phyloP scores from a whole-genome alignment of 768 basidiomycete species.

The Suillus spraguei region DNA sequence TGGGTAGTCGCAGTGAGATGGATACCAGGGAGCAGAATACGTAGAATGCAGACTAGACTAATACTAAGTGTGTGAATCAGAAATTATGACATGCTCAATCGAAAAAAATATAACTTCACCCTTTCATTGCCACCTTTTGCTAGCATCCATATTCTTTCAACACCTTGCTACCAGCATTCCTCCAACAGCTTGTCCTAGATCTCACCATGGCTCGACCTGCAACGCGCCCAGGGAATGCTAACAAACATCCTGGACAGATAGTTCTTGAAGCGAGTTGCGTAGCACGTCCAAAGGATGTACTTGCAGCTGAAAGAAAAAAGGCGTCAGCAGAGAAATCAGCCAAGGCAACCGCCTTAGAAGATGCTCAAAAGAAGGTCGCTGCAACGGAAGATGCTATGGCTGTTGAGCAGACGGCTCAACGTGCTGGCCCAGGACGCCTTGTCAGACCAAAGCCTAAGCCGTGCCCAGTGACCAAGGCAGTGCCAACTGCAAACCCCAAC shows the following conservation, averaged over 20 bases:
- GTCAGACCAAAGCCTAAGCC: slow-evolving; percentile 7
- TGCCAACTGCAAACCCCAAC: neutral
- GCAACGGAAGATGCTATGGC: neutral
- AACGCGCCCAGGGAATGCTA: neutral
- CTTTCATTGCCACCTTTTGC: neutral
- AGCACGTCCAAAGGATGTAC: neutral
- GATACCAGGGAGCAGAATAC: neutral
- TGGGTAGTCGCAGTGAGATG: neutral
- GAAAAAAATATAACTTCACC: neutral
- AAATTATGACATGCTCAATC: neutral
- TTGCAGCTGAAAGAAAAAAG: neutral
- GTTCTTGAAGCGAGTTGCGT: neutral
- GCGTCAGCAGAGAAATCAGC: neutral
- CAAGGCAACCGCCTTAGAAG: neutral
- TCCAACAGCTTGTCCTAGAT: neutral
- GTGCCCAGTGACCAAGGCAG: neutral
- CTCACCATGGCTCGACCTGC: neutral
- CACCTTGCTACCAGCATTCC: neutral
- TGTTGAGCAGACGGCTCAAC: neutral
- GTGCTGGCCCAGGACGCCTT: neutral
- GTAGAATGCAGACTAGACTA: neutral
- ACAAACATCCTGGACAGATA: slow-evolving; percentile 1
- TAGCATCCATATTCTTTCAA: neutral
- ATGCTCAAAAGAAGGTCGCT: neutral
- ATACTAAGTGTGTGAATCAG: neutral